Base-by-base conservation (phyloP, 345 rosid genomes). In the Erysimum cheiranthoides region DNA sequence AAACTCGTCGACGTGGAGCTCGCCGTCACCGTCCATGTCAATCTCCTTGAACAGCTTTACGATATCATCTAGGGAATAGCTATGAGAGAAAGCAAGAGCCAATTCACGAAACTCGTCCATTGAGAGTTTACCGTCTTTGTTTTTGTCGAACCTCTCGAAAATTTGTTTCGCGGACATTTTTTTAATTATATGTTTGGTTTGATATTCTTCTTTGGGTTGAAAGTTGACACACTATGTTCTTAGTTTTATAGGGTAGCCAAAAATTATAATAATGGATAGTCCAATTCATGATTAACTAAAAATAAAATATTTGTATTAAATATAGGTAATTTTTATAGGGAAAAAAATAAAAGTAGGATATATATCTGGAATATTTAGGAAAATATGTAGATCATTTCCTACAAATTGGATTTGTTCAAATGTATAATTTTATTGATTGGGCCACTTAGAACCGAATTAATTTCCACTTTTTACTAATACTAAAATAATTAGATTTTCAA, bases 11-110 rank as follows among this genome's bases (percentile, higher is more conserved):
- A 6, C 69, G 6, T 17, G 13, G 21, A 73, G 52, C 52, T 51
- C 53, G 28, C 69, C 76, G 3, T 73, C 61, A 61, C 69, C 76
- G 21, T 73, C 61, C 38, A 51, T 10, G 27, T 73, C 76, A 40
- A 73, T 38, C 49, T 62, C 70, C 2, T 73, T 39, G 69, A 73
- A 73, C 18, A 73, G 17, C 3, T 28, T 39, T 17, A 7, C 18
- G 25, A 62, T 51, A 7, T 73, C 69, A 30, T 50, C 53, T 21
- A 18, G 30, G 5, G 54, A 8, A 50, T 17, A 50, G 54, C 6
- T 50, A 9, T 17, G 54, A 6, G 49, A 57, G 68, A 71, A 71
- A 60, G 50, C 49, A 25, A 46, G 68, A 35, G 16, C 50, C 2
- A 7, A 11, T 36, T 35, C 68, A 27, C 67, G 12, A 51, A 71